Percentiles rank a stretch among this genome's conserved stretches.
Conservation (phyloP, 805 yeast genomes). For the Lachancea waltii region DNA sequence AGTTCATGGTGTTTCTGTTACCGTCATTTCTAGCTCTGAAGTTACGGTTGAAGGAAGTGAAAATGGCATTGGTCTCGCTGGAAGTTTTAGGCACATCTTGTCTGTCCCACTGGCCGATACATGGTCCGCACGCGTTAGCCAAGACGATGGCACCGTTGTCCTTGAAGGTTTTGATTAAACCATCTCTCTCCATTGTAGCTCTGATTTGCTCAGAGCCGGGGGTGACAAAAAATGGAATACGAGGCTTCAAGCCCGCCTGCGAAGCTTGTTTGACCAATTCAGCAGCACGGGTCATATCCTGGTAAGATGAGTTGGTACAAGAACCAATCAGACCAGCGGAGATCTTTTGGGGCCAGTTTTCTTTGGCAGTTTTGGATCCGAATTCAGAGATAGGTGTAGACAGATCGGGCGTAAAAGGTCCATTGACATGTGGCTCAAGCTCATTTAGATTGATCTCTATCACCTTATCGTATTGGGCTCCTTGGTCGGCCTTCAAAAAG, state of each 20-base stretch:
- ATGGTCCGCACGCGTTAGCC: constrained; percentile 99
- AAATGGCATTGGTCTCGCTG: constrained; percentile 75
- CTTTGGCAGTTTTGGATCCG: constrained; percentile 58
- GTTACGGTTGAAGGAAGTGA: constrained; percentile 96
- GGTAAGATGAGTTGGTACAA: constrained; percentile 96
- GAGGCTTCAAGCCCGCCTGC: constrained; percentile 79
- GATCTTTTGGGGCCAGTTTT: constrained; percentile 81
- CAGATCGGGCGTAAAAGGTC: constrained; percentile 98
- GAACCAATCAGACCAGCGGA: constrained; percentile 96
- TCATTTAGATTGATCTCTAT: constrained; percentile 81
- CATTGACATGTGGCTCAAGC: constrained; percentile 92
- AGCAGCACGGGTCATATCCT: constrained; percentile 96
- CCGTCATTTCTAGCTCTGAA: constrained; percentile 98
- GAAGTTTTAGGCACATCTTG: constrained; percentile 61
- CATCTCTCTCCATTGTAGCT: constrained; percentile 95
- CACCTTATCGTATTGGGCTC: constrained; percentile 86
- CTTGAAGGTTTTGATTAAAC: constrained; percentile 72
- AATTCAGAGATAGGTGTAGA: constrained; percentile 87
- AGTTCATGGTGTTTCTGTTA: constrained; percentile 94
- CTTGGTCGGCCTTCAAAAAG: constrained; percentile 76
- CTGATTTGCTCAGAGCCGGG: constrained; percentile 98
- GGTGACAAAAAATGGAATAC: constrained; percentile 87
- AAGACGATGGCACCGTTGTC: constrained; percentile 86
- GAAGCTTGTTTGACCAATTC: constrained; percentile 85
- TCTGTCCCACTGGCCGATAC: constrained; percentile 99